Evolutionary conservation across 257 asterid genomes (phyloP).

Genomic region (Ocimum tenuiflorum): DNA sequence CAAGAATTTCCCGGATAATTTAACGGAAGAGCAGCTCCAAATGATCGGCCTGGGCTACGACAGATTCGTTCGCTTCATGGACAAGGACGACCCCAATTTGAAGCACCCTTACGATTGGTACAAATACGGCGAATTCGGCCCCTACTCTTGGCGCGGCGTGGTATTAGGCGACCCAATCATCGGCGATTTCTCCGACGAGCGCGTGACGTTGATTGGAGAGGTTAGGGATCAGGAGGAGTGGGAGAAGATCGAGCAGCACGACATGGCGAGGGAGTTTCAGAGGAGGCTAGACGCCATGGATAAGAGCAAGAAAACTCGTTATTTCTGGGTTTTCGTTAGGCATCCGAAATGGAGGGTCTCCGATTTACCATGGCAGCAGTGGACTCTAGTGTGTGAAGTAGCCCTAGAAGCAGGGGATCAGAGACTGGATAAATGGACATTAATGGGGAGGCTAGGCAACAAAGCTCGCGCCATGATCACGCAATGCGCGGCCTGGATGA

Average conservation of each 20-base stretch:
- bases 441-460: constrained; percentile 93
- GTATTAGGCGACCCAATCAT: constrained; percentile 88
- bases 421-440: constrained; percentile 90
- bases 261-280: constrained; percentile 69
- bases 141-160: constrained; percentile 96
- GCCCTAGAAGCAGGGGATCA: constrained; percentile 72
- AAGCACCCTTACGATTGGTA: constrained; percentile 96
- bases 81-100: constrained; percentile 81
- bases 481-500: constrained; percentile 95
- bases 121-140: constrained; percentile 89
- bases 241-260: constrained; percentile 90
- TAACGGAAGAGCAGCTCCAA: constrained; percentile 74
- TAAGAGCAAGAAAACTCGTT: constrained; percentile 35
- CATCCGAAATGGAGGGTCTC: constrained; percentile 88
- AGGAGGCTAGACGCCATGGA: constrained; percentile 55
- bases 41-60: constrained; percentile 97
- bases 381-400: constrained; percentile 89
- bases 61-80: constrained; percentile 86
- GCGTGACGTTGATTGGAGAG: constrained; percentile 72
- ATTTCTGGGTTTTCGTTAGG: constrained; percentile 90
- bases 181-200: constrained; percentile 64
- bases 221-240: constrained; percentile 85
- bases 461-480: constrained; percentile 60
- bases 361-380: constrained; percentile 86
- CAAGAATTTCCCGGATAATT: constrained; percentile 73